These are phyloP conservation scores for Penicillium carneum DNA, from an alignment of 2,329 filamentous ascomycete genomes.

Conservation along the genomic window DNA sequence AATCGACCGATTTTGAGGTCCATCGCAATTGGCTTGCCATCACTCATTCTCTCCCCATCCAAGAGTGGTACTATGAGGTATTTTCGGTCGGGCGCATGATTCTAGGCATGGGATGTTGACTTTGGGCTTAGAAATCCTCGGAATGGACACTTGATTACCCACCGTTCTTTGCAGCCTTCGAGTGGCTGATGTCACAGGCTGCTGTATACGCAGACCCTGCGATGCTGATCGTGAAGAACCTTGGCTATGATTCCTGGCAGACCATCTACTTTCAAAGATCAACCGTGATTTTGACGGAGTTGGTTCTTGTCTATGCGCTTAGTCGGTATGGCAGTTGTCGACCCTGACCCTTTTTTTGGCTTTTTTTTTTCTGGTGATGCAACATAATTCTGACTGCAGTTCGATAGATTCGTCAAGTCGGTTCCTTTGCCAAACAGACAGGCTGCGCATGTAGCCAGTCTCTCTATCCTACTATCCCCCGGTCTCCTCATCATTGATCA, in stretches of 20 bases:
- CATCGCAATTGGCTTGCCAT: slow-evolving; percentile 98
- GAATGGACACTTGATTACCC: slow-evolving; percentile 99
- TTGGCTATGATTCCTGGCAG: slow-evolving; percentile 89
- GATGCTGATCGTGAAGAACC: slow-evolving; percentile 81
- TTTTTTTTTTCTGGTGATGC: neutral
- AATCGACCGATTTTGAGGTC: slow-evolving; percentile 98
- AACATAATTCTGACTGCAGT: neutral
- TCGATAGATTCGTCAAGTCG: slow-evolving; percentile 74
- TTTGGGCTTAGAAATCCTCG: slow-evolving; percentile 74
- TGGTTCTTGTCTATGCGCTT: slow-evolving; percentile 82
- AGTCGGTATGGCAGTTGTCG: slow-evolving; percentile 64
- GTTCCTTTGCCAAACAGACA: slow-evolving; percentile 70
- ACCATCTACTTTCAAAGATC: slow-evolving; percentile 90
- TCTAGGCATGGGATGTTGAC: neutral
- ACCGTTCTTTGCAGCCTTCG: slow-evolving; percentile 96
- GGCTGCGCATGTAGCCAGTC: slow-evolving; percentile 81
- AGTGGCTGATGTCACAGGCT: slow-evolving; percentile 85
- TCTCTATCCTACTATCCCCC: slow-evolving; percentile 89
- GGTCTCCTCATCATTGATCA: slow-evolving; percentile 97
- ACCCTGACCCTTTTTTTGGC: neutral
- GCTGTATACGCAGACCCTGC: slow-evolving; percentile 78
- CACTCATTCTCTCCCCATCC: slow-evolving; percentile 83
- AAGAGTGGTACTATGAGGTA: slow-evolving; percentile 93
- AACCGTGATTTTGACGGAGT: slow-evolving; percentile 85
- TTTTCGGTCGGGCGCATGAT: slow-evolving; percentile 19